Conservation (phyloP, 2,329 filamentous ascomycete genomes). For the Pseudocercospora cruenta region DNA sequence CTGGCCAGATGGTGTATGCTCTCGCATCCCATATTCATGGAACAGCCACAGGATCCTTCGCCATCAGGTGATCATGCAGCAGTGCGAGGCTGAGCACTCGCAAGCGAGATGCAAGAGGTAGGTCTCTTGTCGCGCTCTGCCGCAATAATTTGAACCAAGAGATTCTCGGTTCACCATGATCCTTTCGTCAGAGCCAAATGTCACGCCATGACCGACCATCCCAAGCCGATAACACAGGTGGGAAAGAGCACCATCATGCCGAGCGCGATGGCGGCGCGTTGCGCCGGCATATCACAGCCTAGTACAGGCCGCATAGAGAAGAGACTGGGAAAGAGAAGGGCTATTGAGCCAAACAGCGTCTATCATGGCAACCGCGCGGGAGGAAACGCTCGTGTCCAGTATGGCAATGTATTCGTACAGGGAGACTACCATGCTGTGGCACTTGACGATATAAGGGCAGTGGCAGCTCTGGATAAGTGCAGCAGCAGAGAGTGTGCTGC, state of each 20-base stretch:
- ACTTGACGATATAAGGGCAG: neutral
- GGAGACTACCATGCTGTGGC: neutral
- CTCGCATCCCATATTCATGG: no score
- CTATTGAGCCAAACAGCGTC: neutral
- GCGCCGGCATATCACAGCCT: neutral
- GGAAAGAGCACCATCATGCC: neutral
- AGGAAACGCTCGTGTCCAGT: neutral
- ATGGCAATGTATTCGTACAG: neutral
- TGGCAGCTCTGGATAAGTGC: neutral
- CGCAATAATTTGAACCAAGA: neutral
- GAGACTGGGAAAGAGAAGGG: neutral
- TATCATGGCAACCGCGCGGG: neutral
- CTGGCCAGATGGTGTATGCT: no score
- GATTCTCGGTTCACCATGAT: neutral
- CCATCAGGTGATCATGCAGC: neutral
- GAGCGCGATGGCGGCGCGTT: neutral
- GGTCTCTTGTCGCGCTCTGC: neutral
- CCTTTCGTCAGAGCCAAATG: no score
- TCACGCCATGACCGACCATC: no score
- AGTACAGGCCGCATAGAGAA: neutral
- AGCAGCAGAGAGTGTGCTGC: neutral
- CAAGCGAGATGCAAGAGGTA: neutral
- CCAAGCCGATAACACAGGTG: neutral
- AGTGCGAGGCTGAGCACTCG: neutral
- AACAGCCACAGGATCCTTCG: neutral